Evolutionary conservation across 345 rosid genomes (phyloP), one percentile per base, ranked within the genome.

Genomic region (Citrus mangshanensis): DNA sequence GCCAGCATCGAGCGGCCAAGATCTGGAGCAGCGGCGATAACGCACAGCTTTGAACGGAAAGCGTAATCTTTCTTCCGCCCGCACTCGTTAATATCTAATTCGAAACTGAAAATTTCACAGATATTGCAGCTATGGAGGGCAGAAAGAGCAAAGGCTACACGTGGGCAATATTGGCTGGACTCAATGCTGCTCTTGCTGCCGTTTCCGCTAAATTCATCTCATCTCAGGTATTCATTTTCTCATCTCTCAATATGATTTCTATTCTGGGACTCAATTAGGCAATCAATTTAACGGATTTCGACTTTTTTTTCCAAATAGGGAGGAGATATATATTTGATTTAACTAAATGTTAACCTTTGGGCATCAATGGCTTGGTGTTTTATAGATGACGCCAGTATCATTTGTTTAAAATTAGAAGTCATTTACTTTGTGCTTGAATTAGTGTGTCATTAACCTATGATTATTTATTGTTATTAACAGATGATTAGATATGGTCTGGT

Each of bases 151-250:
- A 75, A 85, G 98, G 98, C 22, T 93, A 93, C 77, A 80, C 77
- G 8, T 95, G 92, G 95, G 97, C 95, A 54, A 72, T 91, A 56
- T 75, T 85, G 21, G 94, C 97, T 38, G 97, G 98, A 14, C 63
- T 91, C 77, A 89, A 85, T 77, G 97, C 98, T 5, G 98, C 97
- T 80, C 77, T 89, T 34, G 89, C 97, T 3, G 94, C 98, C 80
- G 80, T 92, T 19, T 86, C 94, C n/a, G 97, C 98, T 1, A 95
- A 95, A 70, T 85, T 87, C 87, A 83, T 93, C 80, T 77, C 83
- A 14, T 80, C 82, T 77, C 87, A 84, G 76, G 96, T 91, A 75
- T 79, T 77, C 56, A 4, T 49, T 12, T 12, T 22, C 49, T 66
- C 64, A 12, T 25, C 14, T 8, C 6, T 35, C 35, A 56, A 27